phyloP scores from a whole-genome alignment of 2,329 filamentous ascomycete genomes.

The Fusarium napiforme region DNA sequence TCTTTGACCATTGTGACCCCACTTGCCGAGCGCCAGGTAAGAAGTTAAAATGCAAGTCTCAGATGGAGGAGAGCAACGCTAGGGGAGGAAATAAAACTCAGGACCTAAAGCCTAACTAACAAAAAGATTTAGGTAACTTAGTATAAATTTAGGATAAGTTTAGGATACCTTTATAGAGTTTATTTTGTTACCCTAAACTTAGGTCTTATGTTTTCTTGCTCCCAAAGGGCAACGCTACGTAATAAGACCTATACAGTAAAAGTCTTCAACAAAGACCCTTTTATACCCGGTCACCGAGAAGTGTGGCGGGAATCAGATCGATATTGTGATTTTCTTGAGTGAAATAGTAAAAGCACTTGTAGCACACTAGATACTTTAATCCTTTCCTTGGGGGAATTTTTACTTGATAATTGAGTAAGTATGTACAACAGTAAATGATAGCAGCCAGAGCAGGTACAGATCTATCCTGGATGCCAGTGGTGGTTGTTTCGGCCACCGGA shows the following conservation, averaged over 20 bases:
- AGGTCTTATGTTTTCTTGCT: no score
- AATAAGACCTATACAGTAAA: background rate
- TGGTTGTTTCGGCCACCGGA: constrained; percentile 7
- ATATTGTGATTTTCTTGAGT: background rate
- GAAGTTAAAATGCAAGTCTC: constrained; percentile 19
- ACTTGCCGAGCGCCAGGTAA: constrained; percentile 16
- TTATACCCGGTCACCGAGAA: background rate
- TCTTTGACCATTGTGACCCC: constrained; percentile 16
- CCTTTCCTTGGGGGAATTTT: no score
- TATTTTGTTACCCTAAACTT: no score
- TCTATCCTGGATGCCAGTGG: background rate
- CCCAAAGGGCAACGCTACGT: background rate
- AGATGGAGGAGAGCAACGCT: background rate
- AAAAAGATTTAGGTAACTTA: no score
- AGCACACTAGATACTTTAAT: background rate
- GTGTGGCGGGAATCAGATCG: background rate
- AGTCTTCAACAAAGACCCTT: background rate
- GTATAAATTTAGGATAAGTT: no score
- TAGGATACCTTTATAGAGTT: no score
- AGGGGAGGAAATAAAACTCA: no score
- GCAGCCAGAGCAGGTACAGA: background rate
- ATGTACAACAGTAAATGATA: background rate
- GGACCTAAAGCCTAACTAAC: no score
- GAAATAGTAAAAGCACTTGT: background rate
- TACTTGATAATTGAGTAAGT: background rate